These are phyloP conservation scores for Thelonectria rubi DNA, from an alignment of 2,329 filamentous ascomycete species.

Conservation along the genomic window DNA sequence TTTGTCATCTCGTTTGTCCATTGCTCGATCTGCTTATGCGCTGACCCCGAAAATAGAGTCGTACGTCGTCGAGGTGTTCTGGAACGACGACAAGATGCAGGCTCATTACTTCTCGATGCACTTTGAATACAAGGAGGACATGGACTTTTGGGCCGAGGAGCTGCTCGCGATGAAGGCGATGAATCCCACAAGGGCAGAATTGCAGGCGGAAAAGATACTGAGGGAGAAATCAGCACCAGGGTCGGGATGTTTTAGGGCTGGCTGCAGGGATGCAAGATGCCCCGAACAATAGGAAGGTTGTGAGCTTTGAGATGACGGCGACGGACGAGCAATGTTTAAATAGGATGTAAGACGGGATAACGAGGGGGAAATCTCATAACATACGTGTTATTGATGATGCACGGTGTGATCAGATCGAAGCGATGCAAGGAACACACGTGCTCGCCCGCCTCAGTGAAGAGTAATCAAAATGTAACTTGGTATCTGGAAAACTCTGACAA, in stretches of 20 bases:
- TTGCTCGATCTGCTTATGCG: background rate
- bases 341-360: too few relatives aligned
- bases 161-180: background rate
- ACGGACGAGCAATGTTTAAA: too few relatives aligned
- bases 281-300: background rate
- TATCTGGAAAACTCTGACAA: background rate
- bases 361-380: too few relatives aligned
- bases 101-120: slow-evolving; percentile 1
- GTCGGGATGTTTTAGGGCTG: background rate
- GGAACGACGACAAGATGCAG: background rate
- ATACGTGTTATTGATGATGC: too few relatives aligned
- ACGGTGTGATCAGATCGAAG: too few relatives aligned
- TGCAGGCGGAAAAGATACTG: background rate
- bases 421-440: too few relatives aligned
- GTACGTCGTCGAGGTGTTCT: background rate
- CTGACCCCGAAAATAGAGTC: background rate
- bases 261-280: background rate
- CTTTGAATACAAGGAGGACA: background rate
- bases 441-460: too few relatives aligned
- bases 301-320: too few relatives aligned
- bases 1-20: background rate
- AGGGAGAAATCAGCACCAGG: background rate
- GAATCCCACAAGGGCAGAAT: background rate
- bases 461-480: background rate
- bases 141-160: background rate